Conservation (phyloP, 257 asterid genomes). For the Penstemon eatonii region DNA sequence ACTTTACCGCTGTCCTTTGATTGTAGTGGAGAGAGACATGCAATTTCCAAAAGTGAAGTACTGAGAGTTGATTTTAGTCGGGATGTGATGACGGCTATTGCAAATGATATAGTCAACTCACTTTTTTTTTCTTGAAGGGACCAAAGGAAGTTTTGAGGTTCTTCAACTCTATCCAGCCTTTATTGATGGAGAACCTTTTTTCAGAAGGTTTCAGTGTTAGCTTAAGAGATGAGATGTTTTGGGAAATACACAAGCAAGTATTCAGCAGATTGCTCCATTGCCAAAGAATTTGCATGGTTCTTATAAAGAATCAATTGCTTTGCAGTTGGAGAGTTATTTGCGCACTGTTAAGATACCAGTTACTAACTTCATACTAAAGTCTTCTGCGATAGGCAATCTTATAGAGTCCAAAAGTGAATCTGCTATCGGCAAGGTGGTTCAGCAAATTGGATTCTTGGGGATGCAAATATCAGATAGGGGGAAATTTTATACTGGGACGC, state of each 20-base stretch:
- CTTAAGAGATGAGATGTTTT: constrained; percentile 59
- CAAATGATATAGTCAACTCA: constrained; percentile 71
- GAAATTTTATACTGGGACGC: constrained; percentile 63
- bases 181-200: constrained; percentile 77
- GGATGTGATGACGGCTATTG: constrained; percentile 61
- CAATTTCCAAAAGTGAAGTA: constrained; percentile 54
- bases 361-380: constrained; percentile 54
- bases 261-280: constrained; percentile 54
- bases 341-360: constrained; percentile 59
- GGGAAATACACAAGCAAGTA: constrained; percentile 45
- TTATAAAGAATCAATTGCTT: constrained; percentile 56
- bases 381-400: constrained; percentile 69
- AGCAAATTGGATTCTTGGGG: constrained; percentile 90
- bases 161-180: constrained; percentile 73
- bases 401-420: constrained; percentile 92
- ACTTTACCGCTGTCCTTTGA: constrained; percentile 69
- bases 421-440: constrained; percentile 84
- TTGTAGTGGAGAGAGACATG: constrained; percentile 70
- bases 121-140: constrained; percentile 81
- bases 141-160: constrained; percentile 74
- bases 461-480: constrained; percentile 70
- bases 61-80: constrained; percentile 49
- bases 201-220: constrained; percentile 78
- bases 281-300: constrained; percentile 47
- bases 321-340: constrained; percentile 63